A percentile compares a stretch with the other conserved stretches of the same genome.
Evolutionary conservation across 805 yeast genomes (phyloP).

Genomic region (Clavispora fructus): DNA sequence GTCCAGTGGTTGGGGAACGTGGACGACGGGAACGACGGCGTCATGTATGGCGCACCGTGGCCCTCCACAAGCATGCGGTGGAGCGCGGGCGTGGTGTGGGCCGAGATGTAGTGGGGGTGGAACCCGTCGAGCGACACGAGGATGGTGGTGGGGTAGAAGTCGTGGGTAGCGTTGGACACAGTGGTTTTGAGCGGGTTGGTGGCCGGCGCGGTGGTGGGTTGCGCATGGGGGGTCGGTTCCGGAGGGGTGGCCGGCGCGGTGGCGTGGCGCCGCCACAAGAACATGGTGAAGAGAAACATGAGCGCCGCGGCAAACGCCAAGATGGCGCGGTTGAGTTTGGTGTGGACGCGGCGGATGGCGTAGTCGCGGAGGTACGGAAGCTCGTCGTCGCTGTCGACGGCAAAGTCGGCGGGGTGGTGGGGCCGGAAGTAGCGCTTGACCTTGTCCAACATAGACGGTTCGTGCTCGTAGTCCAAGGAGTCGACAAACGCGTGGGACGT

Average conservation of each 20-base stretch:
- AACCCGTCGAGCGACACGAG: slow-evolving; percentile 82
- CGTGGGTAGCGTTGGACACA: slow-evolving; percentile 58
- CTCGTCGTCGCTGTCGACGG: slow-evolving; percentile 4
- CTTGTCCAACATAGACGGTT: neutral
- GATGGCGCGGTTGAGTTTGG: slow-evolving; percentile 16
- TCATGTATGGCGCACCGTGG: slow-evolving; percentile 75
- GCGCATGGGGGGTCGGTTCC: too few relatives aligned
- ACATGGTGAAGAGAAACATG: slow-evolving; percentile 5
- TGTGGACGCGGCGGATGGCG: slow-evolving; percentile 20
- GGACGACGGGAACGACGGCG: slow-evolving; percentile 82
- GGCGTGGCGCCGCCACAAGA: neutral
- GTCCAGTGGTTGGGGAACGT: slow-evolving; percentile 95
- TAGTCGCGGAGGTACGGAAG: slow-evolving; percentile 17
- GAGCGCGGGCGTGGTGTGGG: slow-evolving; percentile 63
- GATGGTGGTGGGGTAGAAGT: slow-evolving; percentile 74
- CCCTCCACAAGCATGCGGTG: slow-evolving; percentile 49
- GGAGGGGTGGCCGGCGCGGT: neutral
- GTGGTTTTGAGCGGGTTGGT: slow-evolving; percentile 16
- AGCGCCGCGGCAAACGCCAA: slow-evolving; percentile 8
- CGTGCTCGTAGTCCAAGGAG: slow-evolving; percentile 14
- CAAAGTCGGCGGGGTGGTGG: neutral
- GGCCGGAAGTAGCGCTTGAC: slow-evolving; percentile 1
- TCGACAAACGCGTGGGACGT: slow-evolving; percentile 14
- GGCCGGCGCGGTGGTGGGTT: too few relatives aligned
- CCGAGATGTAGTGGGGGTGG: slow-evolving; percentile 79